phyloP scores from a whole-genome alignment of 1,139 yeast genomes.

The Barnettozyma hawaiiensis region DNA sequence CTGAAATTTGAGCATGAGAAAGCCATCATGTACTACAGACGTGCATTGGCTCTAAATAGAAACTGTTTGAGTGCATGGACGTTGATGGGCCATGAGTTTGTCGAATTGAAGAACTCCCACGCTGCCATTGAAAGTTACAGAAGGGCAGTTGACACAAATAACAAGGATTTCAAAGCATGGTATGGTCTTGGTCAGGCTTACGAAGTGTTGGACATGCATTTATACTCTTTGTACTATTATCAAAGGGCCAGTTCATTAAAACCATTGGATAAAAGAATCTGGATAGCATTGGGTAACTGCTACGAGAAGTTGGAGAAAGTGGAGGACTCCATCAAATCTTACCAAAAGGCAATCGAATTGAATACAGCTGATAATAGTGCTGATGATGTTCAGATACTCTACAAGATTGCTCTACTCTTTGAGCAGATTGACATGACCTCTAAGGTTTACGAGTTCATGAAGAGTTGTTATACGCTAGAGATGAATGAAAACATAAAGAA shows the following conservation, averaged over 20 bases:
- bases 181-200: slow-evolving; percentile 98
- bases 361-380: slow-evolving; percentile 30
- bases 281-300: slow-evolving; percentile 94
- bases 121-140: slow-evolving; percentile 97
- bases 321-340: slow-evolving; percentile 38
- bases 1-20: slow-evolving; percentile 90
- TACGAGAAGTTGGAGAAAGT: slow-evolving; percentile 70
- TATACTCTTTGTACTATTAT: slow-evolving; percentile 86
- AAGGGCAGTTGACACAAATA: slow-evolving; percentile 82
- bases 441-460: slow-evolving; percentile 64
- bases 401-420: slow-evolving; percentile 62
- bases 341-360: slow-evolving; percentile 42
- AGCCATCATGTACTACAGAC: slow-evolving; percentile 86
- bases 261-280: slow-evolving; percentile 89
- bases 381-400: slow-evolving; percentile 48
- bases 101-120: slow-evolving; percentile 90
- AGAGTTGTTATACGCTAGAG: slow-evolving; percentile 65
- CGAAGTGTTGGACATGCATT: slow-evolving; percentile 92
- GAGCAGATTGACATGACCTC: slow-evolving; percentile 49
- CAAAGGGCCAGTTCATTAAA: slow-evolving; percentile 86
- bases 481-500: slow-evolving; percentile 54
- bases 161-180: slow-evolving; percentile 95
- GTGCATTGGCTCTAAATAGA: slow-evolving; percentile 79
- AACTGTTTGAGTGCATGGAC: slow-evolving; percentile 94
- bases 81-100: slow-evolving; percentile 97